A percentile compares a stretch with the other conserved stretches of the same genome.
These are phyloP conservation scores for Sphagnum magellanicum DNA, from an alignment of 228 moss, liverwort and hornwort species.

Conservation along the genomic window DNA sequence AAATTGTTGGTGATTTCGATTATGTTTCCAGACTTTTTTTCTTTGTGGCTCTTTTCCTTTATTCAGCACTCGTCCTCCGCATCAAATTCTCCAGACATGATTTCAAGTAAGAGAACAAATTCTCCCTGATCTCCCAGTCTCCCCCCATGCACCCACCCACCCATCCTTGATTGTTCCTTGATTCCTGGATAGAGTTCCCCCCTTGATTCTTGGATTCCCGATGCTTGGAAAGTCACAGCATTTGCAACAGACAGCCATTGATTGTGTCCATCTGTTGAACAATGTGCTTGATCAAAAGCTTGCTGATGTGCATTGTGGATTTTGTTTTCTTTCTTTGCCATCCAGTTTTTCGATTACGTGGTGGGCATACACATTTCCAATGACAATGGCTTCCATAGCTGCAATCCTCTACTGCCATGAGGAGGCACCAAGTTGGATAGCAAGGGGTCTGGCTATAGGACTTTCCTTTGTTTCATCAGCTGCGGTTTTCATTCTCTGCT, in stretches of 20 bases:
- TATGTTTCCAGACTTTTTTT: conserved; percentile 3
- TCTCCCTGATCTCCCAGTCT: no score
- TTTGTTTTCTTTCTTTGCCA: not conserved
- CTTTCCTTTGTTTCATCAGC: conserved; percentile 20
- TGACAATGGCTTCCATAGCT: conserved; percentile 48
- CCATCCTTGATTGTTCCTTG: no score
- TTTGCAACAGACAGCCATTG: not conserved
- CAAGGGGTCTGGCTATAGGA: conserved; percentile 20
- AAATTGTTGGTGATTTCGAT: conserved; percentile 2
- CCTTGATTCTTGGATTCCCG: no score
- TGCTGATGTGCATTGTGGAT: not conserved
- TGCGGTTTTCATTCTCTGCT: conserved; percentile 25
- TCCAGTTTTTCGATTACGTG: conserved; percentile 41
- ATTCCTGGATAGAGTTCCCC: no score
- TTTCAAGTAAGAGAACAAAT: no score
- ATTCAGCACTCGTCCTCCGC: conserved; percentile 3
- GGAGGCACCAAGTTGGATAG: conserved; percentile 14
- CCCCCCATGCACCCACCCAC: no score
- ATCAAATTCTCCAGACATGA: not conserved
- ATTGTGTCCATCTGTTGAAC: no score
- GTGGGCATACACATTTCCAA: conserved; percentile 66
- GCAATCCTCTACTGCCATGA: conserved; percentile 21
- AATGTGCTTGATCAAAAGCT: not conserved
- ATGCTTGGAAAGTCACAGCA: no score
- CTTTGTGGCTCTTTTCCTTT: conserved; percentile 13